These are phyloP conservation scores for Sarocladium strictum DNA, from an alignment of 2,329 filamentous ascomycete species.

Conservation along the genomic window DNA sequence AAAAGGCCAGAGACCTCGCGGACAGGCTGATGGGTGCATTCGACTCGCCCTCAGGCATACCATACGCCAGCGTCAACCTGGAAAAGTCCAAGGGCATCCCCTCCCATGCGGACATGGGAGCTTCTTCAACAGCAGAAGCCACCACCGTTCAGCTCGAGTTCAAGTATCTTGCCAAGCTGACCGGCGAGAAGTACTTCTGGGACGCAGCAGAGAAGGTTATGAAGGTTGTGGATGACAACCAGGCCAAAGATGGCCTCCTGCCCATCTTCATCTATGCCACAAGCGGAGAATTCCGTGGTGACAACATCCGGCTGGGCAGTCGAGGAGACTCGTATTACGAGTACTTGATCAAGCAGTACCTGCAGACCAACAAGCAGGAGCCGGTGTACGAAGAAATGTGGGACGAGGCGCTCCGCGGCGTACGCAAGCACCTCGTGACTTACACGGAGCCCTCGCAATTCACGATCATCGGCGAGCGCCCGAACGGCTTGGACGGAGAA, in stretches of 20 bases:
- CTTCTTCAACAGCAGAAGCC: conserved; percentile 90
- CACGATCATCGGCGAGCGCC: conserved; percentile 86
- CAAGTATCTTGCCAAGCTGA: conserved; percentile 93
- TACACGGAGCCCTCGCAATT: conserved; percentile 77
- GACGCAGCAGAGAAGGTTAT: conserved; percentile 87
- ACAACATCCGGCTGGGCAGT: conserved; percentile 87
- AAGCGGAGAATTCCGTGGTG: conserved; percentile 70
- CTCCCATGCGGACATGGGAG: conserved; percentile 79
- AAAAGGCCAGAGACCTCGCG: conserved; percentile 90
- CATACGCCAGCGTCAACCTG: conserved; percentile 85
- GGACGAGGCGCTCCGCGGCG: conserved; percentile 75
- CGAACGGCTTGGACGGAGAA: conserved; percentile 58
- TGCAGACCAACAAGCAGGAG: conserved; percentile 86
- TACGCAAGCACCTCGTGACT: conserved; percentile 87
- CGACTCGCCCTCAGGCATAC: conserved; percentile 78
- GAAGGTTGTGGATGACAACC: conserved; percentile 80
- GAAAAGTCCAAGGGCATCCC: conserved; percentile 68
- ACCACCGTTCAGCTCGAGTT: conserved; percentile 91
- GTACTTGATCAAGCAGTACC: conserved; percentile 96
- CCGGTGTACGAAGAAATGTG: conserved; percentile 87
- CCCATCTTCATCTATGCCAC: conserved; percentile 86
- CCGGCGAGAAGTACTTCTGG: conserved; percentile 90
- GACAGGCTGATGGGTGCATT: conserved; percentile 84
- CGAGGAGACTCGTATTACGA: conserved; percentile 98
- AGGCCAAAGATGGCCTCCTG: conserved; percentile 72